These are phyloP conservation scores for Podila horticola DNA, from an alignment of 192 early-diverging fungal genomes.

Conservation along the genomic window DNA sequence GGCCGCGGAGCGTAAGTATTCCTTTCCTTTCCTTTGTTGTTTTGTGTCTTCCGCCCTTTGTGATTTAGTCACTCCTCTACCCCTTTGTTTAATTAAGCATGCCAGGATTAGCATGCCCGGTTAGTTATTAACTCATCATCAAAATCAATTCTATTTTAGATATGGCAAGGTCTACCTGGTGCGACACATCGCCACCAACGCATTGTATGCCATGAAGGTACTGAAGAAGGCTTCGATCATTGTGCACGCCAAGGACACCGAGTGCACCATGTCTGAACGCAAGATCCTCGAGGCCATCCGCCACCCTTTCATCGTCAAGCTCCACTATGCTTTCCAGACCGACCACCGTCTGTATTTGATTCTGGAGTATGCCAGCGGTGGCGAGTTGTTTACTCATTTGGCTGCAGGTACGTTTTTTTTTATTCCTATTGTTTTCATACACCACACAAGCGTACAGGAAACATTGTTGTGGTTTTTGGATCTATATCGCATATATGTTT, in stretches of 20 bases:
- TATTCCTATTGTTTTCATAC: neutral
- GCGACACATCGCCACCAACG: constrained; percentile 66
- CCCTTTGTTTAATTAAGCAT: neutral
- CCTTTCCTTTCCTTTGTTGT: constrained; percentile 5
- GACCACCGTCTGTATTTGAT: constrained; percentile 88
- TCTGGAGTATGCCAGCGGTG: constrained; percentile 90
- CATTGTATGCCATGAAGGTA: constrained; percentile 93
- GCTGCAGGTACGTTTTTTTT: constrained; percentile 63
- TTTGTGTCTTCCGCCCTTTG: neutral
- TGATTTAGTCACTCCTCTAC: neutral
- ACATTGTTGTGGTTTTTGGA: too few relatives aligned
- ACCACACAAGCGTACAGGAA: neutral
- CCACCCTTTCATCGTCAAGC: constrained; percentile 93
- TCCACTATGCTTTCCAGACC: constrained; percentile 95
- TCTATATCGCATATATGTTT: too few relatives aligned
- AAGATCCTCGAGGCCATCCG: constrained; percentile 86
- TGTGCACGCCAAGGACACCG: constrained; percentile 81
- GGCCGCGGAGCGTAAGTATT: constrained; percentile 60
- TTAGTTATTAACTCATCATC: neutral
- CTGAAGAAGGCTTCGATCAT: constrained; percentile 89
- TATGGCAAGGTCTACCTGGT: constrained; percentile 92
- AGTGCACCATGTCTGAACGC: constrained; percentile 89
- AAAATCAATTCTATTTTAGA: constrained; percentile 16
- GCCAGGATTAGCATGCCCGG: neutral
- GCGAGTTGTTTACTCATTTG: constrained; percentile 94